Conservation (phyloP, 371 early-diverging fungal genomes). For the Mucor velutinosus region DNA sequence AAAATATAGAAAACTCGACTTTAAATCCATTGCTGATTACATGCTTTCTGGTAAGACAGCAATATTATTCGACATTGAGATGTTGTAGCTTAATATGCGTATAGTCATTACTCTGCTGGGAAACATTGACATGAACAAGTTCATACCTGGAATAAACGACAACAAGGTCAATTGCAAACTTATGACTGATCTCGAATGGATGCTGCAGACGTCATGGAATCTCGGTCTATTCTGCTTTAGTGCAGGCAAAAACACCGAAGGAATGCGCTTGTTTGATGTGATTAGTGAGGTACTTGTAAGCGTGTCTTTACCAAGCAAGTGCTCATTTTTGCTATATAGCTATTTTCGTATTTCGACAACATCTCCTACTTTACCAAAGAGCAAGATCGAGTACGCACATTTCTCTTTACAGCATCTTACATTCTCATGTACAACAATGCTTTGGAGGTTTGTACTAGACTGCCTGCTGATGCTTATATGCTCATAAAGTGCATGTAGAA, state of each 20-base stretch:
- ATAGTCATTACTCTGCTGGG: background rate
- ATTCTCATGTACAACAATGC: background rate
- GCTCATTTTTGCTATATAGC: background rate
- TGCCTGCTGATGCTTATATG: background rate
- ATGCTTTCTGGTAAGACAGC: background rate
- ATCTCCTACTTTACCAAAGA: slow-evolving; percentile 1
- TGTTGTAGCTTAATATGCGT: background rate
- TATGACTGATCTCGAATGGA: slow-evolving; percentile 13
- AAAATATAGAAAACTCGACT: slow-evolving; percentile 4
- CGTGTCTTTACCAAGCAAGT: background rate
- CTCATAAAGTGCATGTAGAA: background rate
- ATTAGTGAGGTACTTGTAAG: slow-evolving; percentile 5
- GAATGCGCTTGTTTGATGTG: slow-evolving; percentile 1
- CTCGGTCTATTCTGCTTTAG: slow-evolving; percentile 20
- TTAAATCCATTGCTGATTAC: slow-evolving; percentile 6
- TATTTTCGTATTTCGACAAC: background rate
- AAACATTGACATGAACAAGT: background rate
- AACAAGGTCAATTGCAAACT: background rate
- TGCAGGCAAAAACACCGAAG: slow-evolving; percentile 10
- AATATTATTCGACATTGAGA: background rate
- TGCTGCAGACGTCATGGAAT: slow-evolving; percentile 16
- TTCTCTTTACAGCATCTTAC: slow-evolving; percentile 1
- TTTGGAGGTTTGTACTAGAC: background rate
- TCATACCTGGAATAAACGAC: background rate
- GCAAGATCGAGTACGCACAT: slow-evolving; percentile 2